These are phyloP conservation scores for Oryza officinalis DNA, from an alignment of 176 grass and related monocot genomes.

Conservation along the genomic window DNA sequence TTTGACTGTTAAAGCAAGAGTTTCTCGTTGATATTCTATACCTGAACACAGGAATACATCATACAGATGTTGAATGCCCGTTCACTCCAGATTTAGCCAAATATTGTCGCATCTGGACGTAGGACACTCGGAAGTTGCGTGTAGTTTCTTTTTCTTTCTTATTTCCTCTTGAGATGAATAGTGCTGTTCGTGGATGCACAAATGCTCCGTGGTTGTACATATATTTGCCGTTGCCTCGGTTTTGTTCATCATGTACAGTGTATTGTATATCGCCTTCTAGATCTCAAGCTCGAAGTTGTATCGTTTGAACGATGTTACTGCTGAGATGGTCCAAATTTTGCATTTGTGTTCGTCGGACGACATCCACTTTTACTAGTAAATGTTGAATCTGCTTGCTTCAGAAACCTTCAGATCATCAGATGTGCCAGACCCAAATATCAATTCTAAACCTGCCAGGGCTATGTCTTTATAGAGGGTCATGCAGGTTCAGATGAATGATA, in stretches of 20 bases:
- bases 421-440: not conserved
- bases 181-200: slow-evolving; percentile 4
- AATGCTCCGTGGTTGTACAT: not conserved
- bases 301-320: not conserved
- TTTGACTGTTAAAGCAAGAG: not conserved
- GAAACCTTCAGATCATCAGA: not conserved
- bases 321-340: not conserved
- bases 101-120: not conserved
- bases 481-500: not conserved
- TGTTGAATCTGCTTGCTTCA: not conserved
- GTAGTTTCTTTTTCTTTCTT: not conserved
- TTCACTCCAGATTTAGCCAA: not conserved
- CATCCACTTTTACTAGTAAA: not conserved
- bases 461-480: not conserved
- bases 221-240: not conserved
- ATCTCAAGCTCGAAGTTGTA: slow-evolving; percentile 5
- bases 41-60: not conserved
- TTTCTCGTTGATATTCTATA: not conserved
- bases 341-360: not conserved
- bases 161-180: not conserved
- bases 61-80: not conserved
- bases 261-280: not conserved
- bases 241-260: slow-evolving; percentile 3
- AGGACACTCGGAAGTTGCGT: not conserved
- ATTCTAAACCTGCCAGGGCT: not conserved